These are phyloP conservation scores for Curvularia eragrostidis DNA, from an alignment of 2,329 filamentous ascomycete genomes.

Conservation along the genomic window DNA sequence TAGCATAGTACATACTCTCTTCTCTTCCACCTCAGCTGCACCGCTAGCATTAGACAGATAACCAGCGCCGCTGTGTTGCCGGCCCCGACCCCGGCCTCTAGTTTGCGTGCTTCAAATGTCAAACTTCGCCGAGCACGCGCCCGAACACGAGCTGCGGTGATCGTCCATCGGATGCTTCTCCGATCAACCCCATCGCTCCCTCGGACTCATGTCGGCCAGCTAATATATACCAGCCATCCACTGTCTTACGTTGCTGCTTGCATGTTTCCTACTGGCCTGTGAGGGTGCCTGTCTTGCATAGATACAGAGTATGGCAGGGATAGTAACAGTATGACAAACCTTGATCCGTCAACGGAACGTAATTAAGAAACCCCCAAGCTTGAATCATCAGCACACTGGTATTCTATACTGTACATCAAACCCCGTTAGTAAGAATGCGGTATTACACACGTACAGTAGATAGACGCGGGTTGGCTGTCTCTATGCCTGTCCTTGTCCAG, in stretches of 20 bases:
- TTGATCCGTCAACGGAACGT: not conserved
- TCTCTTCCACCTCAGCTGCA: not conserved
- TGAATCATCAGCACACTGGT: not conserved
- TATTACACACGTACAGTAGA: not conserved
- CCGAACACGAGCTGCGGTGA: constrained; percentile 1
- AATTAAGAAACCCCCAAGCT: not conserved
- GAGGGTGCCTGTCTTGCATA: not conserved
- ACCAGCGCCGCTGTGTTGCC: not conserved
- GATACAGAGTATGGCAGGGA: not conserved
- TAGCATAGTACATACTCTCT: no score
- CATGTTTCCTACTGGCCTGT: not conserved
- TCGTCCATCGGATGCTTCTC: constrained; percentile 10
- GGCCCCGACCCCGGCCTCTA: not conserved
- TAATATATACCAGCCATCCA: not conserved
- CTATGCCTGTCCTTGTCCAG: not conserved
- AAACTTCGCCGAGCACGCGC: constrained; percentile 1
- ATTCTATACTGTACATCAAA: not conserved
- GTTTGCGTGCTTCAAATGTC: constrained; percentile 6
- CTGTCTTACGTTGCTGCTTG: not conserved
- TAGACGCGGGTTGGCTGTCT: not conserved
- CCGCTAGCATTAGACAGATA: not conserved
- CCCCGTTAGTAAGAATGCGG: not conserved
- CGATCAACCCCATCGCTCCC: constrained; percentile 2
- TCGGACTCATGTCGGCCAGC: constrained; percentile 10
- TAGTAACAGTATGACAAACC: not conserved